Percentiles rank a stretch among this genome's conserved stretches.
These are phyloP conservation scores for Epichloe elymi DNA, from an alignment of 2,329 filamentous ascomycete species.

Conservation along the genomic window DNA sequence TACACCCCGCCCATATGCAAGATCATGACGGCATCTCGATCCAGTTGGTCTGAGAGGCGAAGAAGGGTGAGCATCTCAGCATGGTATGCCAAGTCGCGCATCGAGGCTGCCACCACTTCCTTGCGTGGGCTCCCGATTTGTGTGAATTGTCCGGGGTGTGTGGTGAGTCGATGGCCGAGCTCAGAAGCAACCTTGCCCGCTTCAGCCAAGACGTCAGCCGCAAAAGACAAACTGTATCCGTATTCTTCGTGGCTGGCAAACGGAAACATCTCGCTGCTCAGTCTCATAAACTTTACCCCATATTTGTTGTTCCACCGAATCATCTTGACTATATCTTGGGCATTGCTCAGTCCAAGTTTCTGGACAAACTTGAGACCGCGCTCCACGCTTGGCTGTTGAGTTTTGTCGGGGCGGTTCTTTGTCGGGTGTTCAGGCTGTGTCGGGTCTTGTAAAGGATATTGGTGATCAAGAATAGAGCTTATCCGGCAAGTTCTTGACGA, in stretches of 20 bases:
- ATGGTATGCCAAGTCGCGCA: conserved; percentile 80
- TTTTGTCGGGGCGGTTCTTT: conserved; percentile 75
- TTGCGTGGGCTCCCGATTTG: conserved; percentile 74
- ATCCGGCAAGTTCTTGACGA: conserved; percentile 86
- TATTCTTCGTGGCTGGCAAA: conserved; percentile 83
- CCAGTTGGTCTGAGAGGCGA: conserved; percentile 59
- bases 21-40: conserved; percentile 88
- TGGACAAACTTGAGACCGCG: conserved; percentile 64
- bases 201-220: conserved; percentile 61
- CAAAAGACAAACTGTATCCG: conserved; percentile 78
- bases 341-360: conserved; percentile 66
- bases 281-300: conserved; percentile 79
- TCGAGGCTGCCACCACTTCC: conserved; percentile 61
- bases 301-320: conserved; percentile 85
- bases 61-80: conserved; percentile 71
- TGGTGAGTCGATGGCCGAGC: conserved; percentile 73
- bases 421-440: conserved; percentile 64
- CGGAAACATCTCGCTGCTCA: conserved; percentile 94
- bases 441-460: conserved; percentile 66
- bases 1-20: conserved; percentile 86
- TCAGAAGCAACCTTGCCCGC: conserved; percentile 65
- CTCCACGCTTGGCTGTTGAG: conserved; percentile 49
- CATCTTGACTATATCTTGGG: conserved; percentile 73
- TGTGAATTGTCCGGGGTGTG: conserved; percentile 86
- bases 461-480: conserved; percentile 77